Evolutionary conservation across 192 early-diverging fungal species (phyloP).

Genomic region (Backusella circina): DNA sequence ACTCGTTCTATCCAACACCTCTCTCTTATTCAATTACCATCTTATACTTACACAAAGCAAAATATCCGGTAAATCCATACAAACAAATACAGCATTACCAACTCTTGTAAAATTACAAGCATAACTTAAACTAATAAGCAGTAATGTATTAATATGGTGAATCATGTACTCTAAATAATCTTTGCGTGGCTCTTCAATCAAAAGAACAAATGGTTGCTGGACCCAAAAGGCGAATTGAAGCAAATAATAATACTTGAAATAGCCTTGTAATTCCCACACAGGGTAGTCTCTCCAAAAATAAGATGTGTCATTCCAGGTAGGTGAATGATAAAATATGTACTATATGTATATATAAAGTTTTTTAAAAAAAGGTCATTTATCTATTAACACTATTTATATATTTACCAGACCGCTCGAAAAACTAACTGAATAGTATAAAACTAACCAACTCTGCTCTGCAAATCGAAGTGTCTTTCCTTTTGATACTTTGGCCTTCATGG

Average conservation of each 20-base stretch:
- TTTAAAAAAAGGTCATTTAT: background rate
- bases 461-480: constrained; percentile 49
- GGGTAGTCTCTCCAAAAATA: constrained; percentile 53
- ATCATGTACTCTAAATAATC: constrained; percentile 50
- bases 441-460: constrained; percentile 68
- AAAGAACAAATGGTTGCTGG: constrained; percentile 53
- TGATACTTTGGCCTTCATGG: constrained; percentile 17
- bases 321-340: constrained; percentile 57
- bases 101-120: constrained; percentile 54
- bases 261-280: constrained; percentile 34
- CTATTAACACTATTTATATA: background rate
- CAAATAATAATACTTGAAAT: constrained; percentile 53
- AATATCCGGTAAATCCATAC: constrained; percentile 64
- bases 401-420: constrained; percentile 55
- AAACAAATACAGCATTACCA: constrained; percentile 58
- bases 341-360: constrained; percentile 14
- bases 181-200: constrained; percentile 53
- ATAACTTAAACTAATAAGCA: constrained; percentile 54
- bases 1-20: background rate
- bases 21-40: too few relatives aligned
- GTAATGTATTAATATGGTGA: constrained; percentile 57
- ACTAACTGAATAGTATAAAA: constrained; percentile 63
- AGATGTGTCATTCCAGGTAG: constrained; percentile 59
- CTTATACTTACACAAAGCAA: constrained; percentile 48
- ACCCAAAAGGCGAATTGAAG: constrained; percentile 57